These are phyloP conservation scores for Arxiozyma bovina DNA, from an alignment of 1,139 yeast species.

Conservation along the genomic window DNA sequence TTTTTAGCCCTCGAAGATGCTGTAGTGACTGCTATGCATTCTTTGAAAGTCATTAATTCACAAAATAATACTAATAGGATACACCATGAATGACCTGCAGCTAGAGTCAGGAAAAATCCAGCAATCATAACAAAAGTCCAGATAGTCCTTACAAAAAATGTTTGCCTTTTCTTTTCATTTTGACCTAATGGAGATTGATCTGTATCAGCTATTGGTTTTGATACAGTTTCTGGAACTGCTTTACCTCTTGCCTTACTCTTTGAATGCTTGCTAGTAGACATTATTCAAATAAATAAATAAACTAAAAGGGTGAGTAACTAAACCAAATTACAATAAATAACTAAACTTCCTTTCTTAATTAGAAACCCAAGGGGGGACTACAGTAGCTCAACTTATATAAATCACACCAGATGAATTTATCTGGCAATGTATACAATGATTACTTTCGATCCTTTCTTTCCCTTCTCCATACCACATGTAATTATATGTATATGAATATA, in stretches of 20 bases:
- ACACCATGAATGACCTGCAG: constrained; percentile 84
- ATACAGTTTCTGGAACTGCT: background rate
- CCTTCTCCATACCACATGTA: background rate
- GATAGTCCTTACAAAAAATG: constrained; percentile 74
- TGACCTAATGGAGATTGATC: constrained; percentile 1
- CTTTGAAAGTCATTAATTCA: constrained; percentile 80
- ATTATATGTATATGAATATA: too few species aligned
- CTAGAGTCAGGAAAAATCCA: constrained; percentile 59
- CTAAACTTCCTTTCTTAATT: too few species aligned
- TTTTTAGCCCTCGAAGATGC: constrained; percentile 79
- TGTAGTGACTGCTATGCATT: constrained; percentile 77
- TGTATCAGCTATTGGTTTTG: constrained; percentile 1
- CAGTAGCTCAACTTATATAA: background rate
- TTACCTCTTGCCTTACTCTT: background rate
- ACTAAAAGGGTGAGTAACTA: too few species aligned
- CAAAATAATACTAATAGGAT: constrained; percentile 61
- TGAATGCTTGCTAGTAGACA: background rate
- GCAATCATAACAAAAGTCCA: constrained; percentile 92
- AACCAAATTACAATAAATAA: too few species aligned
- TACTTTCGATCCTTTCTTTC: background rate
- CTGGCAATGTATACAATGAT: background rate
- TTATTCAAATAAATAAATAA: background rate
- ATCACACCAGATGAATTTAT: background rate
- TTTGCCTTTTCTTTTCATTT: constrained; percentile 24
- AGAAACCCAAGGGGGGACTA: background rate